A percentile compares a stretch with the other conserved stretches of the same genome.
Conservation (phyloP, 306 rosid species). For the Cicer pinnatifidum region DNA sequence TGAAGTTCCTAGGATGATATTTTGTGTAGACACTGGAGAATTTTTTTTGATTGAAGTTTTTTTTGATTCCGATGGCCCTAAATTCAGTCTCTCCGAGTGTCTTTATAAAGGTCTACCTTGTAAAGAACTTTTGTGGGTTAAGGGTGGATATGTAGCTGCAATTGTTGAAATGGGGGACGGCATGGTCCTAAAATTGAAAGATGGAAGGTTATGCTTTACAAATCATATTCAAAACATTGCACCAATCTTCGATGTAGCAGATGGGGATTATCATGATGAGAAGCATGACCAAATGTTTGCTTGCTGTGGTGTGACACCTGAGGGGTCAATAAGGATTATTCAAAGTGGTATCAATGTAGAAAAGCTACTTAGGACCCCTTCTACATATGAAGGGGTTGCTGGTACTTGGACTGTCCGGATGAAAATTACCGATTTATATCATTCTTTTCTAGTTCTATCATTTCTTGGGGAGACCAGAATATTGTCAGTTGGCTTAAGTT, state of each 20-base stretch:
- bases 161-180: conserved; percentile 96
- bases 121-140: conserved; percentile 86
- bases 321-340: conserved; percentile 88
- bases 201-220: conserved; percentile 63
- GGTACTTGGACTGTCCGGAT: conserved; percentile 86
- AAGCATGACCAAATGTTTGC: conserved; percentile 92
- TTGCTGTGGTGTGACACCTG: conserved; percentile 92
- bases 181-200: conserved; percentile 76
- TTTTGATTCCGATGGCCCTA: conserved; percentile 63
- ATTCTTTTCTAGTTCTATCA: conserved; percentile 87
- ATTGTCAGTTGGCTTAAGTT: conserved; percentile 91
- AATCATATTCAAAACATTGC: conserved; percentile 87
- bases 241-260: conserved; percentile 84
- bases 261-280: conserved; percentile 85
- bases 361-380: conserved; percentile 72
- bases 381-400: conserved; percentile 86
- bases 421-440: conserved; percentile 71
- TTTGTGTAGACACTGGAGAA: conserved; percentile 83
- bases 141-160: conserved; percentile 84
- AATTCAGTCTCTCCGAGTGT: conserved; percentile 79
- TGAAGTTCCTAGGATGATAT: conserved; percentile 67
- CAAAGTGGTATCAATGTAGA: conserved; percentile 86
- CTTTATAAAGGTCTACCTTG: conserved; percentile 79
- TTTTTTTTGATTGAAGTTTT: conserved; percentile 75
- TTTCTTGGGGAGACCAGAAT: conserved; percentile 97